Evolutionary conservation across 2,329 filamentous ascomycete genomes (phyloP).

Genomic region (Exophiala viscosa): DNA sequence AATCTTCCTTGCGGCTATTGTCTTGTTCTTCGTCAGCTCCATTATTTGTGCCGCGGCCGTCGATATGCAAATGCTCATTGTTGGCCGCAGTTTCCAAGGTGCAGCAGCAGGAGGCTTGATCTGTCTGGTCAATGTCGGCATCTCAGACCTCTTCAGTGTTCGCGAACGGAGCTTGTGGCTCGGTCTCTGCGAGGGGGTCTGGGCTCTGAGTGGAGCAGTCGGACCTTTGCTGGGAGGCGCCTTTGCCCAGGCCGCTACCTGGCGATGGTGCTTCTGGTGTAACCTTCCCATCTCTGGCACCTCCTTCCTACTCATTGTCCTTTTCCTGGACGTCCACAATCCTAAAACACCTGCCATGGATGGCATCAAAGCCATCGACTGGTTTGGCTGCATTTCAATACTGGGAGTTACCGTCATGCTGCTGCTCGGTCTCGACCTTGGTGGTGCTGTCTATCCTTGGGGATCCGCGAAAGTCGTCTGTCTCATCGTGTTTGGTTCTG

Average conservation of each 20-base stretch:
- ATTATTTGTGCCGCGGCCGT: constrained; percentile 49
- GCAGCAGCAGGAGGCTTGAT: constrained; percentile 52
- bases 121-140: constrained; percentile 51
- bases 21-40: constrained; percentile 48
- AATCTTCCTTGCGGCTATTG: constrained; percentile 48
- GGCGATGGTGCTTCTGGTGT: constrained; percentile 57
- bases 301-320: constrained; percentile 47
- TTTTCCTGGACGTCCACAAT: constrained; percentile 55
- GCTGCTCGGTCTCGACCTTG: constrained; percentile 79
- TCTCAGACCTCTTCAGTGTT: constrained; percentile 55
- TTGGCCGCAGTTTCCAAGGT: constrained; percentile 53
- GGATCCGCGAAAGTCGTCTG: constrained; percentile 69
- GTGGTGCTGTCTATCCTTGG: constrained; percentile 74
- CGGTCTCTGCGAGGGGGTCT: constrained; percentile 51
- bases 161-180: constrained; percentile 48
- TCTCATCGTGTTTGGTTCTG: constrained; percentile 68
- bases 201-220: constrained; percentile 52
- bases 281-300: constrained; percentile 51
- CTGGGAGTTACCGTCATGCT: constrained; percentile 80
- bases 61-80: constrained; percentile 52
- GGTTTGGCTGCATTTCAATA: constrained; percentile 60
- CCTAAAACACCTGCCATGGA: constrained; percentile 46
- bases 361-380: constrained; percentile 46
- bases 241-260: constrained; percentile 43
- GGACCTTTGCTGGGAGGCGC: constrained; percentile 54